Evolutionary conservation across 2,329 filamentous ascomycete genomes (phyloP).

Genomic region (Xylariaceae sp.): DNA sequence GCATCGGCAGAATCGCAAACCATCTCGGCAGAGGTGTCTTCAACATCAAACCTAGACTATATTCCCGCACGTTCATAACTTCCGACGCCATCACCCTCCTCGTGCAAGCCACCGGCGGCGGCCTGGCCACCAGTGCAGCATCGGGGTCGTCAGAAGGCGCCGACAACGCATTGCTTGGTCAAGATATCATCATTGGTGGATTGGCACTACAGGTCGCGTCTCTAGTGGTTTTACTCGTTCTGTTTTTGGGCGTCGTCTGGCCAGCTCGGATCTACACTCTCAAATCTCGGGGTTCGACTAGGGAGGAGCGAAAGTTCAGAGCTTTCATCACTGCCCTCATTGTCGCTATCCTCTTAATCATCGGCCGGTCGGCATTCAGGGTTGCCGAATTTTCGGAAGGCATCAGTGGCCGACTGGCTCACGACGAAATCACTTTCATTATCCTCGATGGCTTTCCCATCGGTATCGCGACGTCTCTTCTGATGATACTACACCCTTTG

Average conservation of each 20-base stretch:
- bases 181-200: conserved; percentile 12
- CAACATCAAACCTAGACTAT: conserved; percentile 13
- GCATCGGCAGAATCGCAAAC: conserved; percentile 15
- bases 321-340: conserved; percentile 9
- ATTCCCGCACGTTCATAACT: conserved; percentile 14
- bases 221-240: conserved; percentile 11
- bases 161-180: conserved; percentile 9
- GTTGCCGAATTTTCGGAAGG: conserved; percentile 12
- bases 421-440: conserved; percentile 13
- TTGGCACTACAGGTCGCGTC: conserved; percentile 13
- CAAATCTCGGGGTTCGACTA: not conserved
- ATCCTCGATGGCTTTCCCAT: conserved; percentile 14
- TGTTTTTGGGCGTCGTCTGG: conserved; percentile 13
- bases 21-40: conserved; percentile 17
- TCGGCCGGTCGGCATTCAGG: conserved; percentile 12
- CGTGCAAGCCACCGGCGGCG: conserved; percentile 12
- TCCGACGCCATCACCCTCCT: conserved; percentile 12
- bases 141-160: not conserved
- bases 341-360: conserved; percentile 11
- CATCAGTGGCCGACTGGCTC: conserved; percentile 5
- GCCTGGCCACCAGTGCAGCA: conserved; percentile 5
- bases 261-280: conserved; percentile 9
- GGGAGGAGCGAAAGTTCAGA: conserved; percentile 5
- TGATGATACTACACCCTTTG: conserved; percentile 13
- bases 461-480: conserved; percentile 11